phyloP scores from a whole-genome alignment of 805 yeast genomes.

The Candida tallmaniae region DNA sequence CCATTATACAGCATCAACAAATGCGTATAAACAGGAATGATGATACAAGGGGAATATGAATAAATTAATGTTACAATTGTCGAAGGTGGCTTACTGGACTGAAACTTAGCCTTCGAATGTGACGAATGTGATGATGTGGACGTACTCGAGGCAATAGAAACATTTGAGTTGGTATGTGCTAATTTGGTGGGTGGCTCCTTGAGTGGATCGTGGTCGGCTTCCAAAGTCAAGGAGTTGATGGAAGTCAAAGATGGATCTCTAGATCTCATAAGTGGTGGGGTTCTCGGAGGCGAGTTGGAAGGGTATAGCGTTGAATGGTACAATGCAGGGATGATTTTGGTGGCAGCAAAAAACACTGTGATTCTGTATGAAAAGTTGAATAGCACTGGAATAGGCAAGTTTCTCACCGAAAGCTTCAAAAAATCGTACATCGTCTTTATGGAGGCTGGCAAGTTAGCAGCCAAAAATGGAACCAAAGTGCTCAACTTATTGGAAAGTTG shows the following conservation, averaged over 20 bases:
- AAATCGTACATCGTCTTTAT: constrained; percentile 54
- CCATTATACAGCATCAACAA: constrained; percentile 86
- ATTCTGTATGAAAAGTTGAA: constrained; percentile 82
- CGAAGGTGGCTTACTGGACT: constrained; percentile 17
- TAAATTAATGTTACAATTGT: constrained; percentile 57
- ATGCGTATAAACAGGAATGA: constrained; percentile 94
- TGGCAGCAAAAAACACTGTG: constrained; percentile 84
- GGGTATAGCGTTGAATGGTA: constrained; percentile 38
- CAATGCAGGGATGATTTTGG: constrained; percentile 84
- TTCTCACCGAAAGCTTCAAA: constrained; percentile 46
- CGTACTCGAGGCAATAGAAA: not conserved
- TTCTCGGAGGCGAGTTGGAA: constrained; percentile 36
- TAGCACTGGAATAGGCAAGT: constrained; percentile 76
- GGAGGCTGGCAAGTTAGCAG: constrained; percentile 50
- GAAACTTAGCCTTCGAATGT: constrained; percentile 3
- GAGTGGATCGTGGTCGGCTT: constrained; percentile 5
- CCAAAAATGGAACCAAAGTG: constrained; percentile 38
- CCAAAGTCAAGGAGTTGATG: constrained; percentile 11
- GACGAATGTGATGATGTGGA: constrained; percentile 2
- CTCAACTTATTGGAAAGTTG: constrained; percentile 30
- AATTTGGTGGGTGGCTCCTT: constrained; percentile 1
- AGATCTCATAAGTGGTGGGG: constrained; percentile 33
- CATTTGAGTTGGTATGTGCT: not conserved
- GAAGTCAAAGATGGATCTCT: constrained; percentile 28
- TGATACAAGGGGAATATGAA: constrained; percentile 88